Evolutionary conservation across 75 land plant species (phyloP).

Genomic region (Larix kaempferi): DNA sequence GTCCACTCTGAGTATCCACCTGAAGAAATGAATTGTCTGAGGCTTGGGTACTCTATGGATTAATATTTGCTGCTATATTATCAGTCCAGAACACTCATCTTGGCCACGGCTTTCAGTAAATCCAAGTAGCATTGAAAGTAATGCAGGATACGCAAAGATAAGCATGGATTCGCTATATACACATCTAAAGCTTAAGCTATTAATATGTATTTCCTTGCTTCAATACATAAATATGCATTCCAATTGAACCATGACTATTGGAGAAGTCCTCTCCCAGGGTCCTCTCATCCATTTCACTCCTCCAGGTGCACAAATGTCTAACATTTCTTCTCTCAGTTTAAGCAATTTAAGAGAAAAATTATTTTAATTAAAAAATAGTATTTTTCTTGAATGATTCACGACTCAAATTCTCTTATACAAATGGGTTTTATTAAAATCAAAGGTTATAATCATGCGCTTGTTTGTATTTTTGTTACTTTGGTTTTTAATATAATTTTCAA

Average conservation of each 20-base stretch:
- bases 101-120: not conserved
- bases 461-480: not conserved
- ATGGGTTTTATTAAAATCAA: not conserved
- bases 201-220: not conserved
- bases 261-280: not conserved
- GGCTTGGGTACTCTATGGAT: no score
- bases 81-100: not conserved
- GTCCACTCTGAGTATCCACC: no score
- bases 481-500: not conserved
- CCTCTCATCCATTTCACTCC: not conserved
- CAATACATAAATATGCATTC: not conserved
- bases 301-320: not conserved
- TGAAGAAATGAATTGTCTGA: no score
- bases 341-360: not conserved
- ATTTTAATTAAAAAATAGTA: not conserved
- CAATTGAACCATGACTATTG: not conserved
- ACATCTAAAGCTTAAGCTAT: not conserved
- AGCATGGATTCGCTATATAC: not conserved
- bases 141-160: not conserved
- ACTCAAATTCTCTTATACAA: not conserved
- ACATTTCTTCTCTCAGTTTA: not conserved
- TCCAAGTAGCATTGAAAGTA: not conserved
- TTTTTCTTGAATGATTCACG: no score
- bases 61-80: no score
- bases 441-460: no score